Evolutionary conservation across 2,329 filamentous ascomycete genomes (phyloP), one percentile per base, ranked within the genome.

Genomic region (Trichoderma breve): DNA sequence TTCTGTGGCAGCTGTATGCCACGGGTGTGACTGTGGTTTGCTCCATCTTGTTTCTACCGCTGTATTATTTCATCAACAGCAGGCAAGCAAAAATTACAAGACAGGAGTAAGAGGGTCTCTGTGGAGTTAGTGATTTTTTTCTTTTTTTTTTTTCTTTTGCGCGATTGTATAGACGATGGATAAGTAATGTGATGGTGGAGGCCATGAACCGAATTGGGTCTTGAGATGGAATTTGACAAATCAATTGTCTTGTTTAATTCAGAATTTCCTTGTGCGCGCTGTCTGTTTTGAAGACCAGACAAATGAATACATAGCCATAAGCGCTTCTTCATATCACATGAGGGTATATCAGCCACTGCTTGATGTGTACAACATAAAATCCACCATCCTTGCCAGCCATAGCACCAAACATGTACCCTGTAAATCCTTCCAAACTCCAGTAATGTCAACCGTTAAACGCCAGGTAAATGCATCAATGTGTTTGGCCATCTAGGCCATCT

Each of bases 21-120:
- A 91, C 92, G 0, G 73, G 88, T 4, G 78, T 92, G 4, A 95
- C 92, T 75, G 82, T 92, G 1, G 1, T 92, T 1, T 89, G 89
- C 0, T 81, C 81, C 0, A 84, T 89, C 1, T 71, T 86, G 60
- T 76, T 82, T 4, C 68, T 81, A 34, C 81, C 81, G 1, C 39
- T 83, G n/a, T 82, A 79, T 26, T 75, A 80, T 24, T 69, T 81
- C 0, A 28, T 82, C 36, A 82, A 82, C 53, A 72, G 73, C 8
- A 70, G 69, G 28, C 71, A 57, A 32, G 64, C 72, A 7, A 75
- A 73, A 21, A 69, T 14, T 28, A 73, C 63, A 36, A 53, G 66
- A 39, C 55, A 15, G 58, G 51, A 51, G 32, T 61, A 7, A 32
- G 5, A 6, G 21, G 26, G 21, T 12, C 5, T n/a, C 26, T 9